These are phyloP conservation scores for Adansonia rubrostipa DNA, from an alignment of 441 rosid species.

Conservation along the genomic window DNA sequence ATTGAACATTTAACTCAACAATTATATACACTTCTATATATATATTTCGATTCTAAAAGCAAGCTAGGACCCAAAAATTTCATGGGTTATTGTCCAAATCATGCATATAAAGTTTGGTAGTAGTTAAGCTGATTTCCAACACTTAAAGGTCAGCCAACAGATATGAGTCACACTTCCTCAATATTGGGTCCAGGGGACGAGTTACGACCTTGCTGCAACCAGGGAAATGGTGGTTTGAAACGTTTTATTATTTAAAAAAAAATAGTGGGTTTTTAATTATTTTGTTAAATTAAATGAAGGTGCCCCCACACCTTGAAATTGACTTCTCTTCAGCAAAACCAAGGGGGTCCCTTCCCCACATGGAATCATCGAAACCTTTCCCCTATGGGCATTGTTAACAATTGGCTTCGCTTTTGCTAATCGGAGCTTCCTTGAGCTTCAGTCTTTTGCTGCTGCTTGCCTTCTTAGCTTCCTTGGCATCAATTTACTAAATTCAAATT, in stretches of 20 bases:
- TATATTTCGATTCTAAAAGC: neutral
- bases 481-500: too few relatives aligned
- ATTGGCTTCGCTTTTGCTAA: neutral
- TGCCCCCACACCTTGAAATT: slow-evolving; percentile 7
- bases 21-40: neutral
- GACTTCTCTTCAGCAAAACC: slow-evolving; percentile 8
- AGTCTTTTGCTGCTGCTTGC: too few relatives aligned
- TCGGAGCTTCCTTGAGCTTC: too few relatives aligned
- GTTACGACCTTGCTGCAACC: slow-evolving; percentile 7
- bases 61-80: neutral
- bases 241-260: neutral
- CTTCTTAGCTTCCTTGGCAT: too few relatives aligned
- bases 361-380: slow-evolving; percentile 6
- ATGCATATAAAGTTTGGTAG: neutral
- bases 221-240: neutral
- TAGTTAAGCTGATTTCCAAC: slow-evolving; percentile 11
- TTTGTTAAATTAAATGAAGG: neutral
- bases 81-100: neutral
- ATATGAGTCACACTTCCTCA: neutral
- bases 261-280: neutral
- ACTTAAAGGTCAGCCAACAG: neutral
- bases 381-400: neutral
- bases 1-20: too few relatives aligned
- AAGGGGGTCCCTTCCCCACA: slow-evolving; percentile 19
- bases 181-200: slow-evolving; percentile 4